These are phyloP conservation scores for Omphalotus olearius DNA, from an alignment of 1,284 basidiomycete genomes.

Conservation along the genomic window DNA sequence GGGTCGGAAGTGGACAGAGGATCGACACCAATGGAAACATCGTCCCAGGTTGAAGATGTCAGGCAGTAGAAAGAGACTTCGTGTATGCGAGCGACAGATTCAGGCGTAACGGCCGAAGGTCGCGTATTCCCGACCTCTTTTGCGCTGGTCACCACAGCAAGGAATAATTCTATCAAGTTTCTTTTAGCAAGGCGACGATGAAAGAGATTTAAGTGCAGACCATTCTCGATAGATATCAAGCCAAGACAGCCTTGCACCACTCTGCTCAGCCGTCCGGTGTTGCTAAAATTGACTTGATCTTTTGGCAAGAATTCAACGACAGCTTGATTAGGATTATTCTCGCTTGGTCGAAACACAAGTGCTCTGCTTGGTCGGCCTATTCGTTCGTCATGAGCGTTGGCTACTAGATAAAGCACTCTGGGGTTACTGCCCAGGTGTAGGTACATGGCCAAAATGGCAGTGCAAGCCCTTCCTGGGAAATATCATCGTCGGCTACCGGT, in stretches of 20 bases:
- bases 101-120: conserved; percentile 51
- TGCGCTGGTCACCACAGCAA: conserved; percentile 71
- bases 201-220: conserved; percentile 30
- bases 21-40: conserved; percentile 50
- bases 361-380: conserved; percentile 54
- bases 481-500: no score
- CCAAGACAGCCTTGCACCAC: conserved; percentile 82
- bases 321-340: conserved; percentile 53
- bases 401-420: conserved; percentile 68
- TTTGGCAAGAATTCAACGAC: conserved; percentile 82
- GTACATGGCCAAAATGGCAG: conserved; percentile 42
- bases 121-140: conserved; percentile 78
- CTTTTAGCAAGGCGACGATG: not conserved
- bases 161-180: conserved; percentile 62
- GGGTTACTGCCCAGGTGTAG: conserved; percentile 65
- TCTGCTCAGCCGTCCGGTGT: conserved; percentile 56
- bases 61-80: conserved; percentile 77
- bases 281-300: conserved; percentile 64
- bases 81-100: conserved; percentile 70
- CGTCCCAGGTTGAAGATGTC: conserved; percentile 69
- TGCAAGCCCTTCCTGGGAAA: no score
- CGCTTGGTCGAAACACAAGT: conserved; percentile 67
- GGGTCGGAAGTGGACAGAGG: conserved; percentile 45
- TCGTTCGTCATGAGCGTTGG: conserved; percentile 60
- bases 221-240: conserved; percentile 65